These are phyloP conservation scores for Saturnispora quitensis DNA, from an alignment of 805 yeast species.

Conservation along the genomic window DNA sequence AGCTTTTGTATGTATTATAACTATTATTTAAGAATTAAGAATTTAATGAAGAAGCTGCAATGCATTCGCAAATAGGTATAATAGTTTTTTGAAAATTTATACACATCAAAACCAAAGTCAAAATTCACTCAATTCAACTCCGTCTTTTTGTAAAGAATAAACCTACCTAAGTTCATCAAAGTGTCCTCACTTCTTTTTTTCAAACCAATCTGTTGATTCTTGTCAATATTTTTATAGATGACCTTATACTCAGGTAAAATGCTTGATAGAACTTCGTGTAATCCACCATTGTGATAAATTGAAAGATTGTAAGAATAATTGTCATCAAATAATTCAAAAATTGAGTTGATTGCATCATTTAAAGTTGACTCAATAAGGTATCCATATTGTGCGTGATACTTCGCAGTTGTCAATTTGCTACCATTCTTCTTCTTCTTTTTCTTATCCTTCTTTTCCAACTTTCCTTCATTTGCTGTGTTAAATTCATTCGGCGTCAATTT, in stretches of 20 bases:
- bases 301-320: slow-evolving; percentile 58
- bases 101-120: background rate
- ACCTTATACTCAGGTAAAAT: slow-evolving; percentile 41
- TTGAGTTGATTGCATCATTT: slow-evolving; percentile 51
- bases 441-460: background rate
- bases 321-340: slow-evolving; percentile 80
- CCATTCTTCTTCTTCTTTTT: background rate
- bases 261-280: slow-evolving; percentile 34
- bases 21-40: background rate
- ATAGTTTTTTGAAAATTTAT: background rate
- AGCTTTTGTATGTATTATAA: background rate
- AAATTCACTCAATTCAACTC: slow-evolving; percentile 24
- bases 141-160: slow-evolving; percentile 61
- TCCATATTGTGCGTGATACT: slow-evolving; percentile 20
- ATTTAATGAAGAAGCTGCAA: background rate
- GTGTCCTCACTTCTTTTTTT: slow-evolving; percentile 62
- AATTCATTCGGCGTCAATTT: background rate
- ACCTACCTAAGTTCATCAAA: slow-evolving; percentile 56
- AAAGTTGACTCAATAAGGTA: slow-evolving; percentile 25
- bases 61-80: background rate
- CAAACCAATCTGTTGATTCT: slow-evolving; percentile 45
- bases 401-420: slow-evolving; percentile 7
- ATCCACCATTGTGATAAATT: slow-evolving; percentile 50
- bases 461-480: background rate
- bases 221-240: slow-evolving; percentile 56